Evolutionary conservation across 805 yeast species (phyloP), one percentile per base, ranked within the genome.

Genomic region (Tetrapisispora arboricola): DNA sequence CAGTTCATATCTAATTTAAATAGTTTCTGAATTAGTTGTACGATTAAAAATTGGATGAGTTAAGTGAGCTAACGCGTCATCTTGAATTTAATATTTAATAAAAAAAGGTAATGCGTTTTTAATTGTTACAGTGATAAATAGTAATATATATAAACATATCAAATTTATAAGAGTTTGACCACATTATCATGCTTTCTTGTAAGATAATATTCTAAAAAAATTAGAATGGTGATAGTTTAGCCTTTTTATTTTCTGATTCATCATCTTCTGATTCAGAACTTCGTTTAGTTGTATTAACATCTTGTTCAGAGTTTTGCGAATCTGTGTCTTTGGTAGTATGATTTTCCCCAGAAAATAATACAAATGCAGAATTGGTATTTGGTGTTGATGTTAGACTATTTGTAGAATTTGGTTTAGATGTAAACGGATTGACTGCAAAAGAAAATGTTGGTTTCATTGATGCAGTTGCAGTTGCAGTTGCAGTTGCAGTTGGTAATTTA

Each of bases 401-500:
- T 15, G 26, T 6, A 5, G 34, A 29, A 16, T 31, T 18, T 12
- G 5, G 7, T 6, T 28, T 37, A 25, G 36, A 6, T 13, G 34
- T 41, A 27, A 29, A 37, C 19, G 41, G 34, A 32, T 37, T 41
- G 6, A 10, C 19, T 11, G 44, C 32, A 21, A 50, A 42, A 5
- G 49, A 40, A 32, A 49, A 49, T 1, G 49, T 34, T 1, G 54
- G 50, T 25, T 46, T 43, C 34, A 38, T 36, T 8, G 44, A 45
- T 13, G 37, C 36, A 6, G 32, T 34, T 16, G 48, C 21, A 13
- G 36, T 13, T 21, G 38, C 36, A 19, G 27, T 16, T 20, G 37
- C 36, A 6, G 32, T 34, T 16, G 48, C 21, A 13, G 36, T 13
- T 21, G 38, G 38, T 16, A 22, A 13, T 20, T 16, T 36, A 29